Percentiles rank a stretch among this genome's conserved stretches.
These are phyloP conservation scores for Vicia villosa DNA, from an alignment of 306 rosid species.

Conservation along the genomic window DNA sequence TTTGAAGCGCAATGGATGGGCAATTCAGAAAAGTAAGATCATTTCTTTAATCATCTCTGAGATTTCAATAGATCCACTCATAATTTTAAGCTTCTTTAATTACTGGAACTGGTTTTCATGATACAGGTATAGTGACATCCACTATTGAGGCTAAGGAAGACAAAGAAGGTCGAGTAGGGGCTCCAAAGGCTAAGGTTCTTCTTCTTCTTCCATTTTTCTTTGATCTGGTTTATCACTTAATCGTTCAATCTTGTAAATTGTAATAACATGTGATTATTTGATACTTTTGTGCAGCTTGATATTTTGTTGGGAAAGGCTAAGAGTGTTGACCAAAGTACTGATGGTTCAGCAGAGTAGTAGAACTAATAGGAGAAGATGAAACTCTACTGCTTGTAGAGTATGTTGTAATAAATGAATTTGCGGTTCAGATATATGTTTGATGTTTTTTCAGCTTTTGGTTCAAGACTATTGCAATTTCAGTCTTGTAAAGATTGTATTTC, in stretches of 20 bases:
- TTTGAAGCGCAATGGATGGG: conserved; percentile 62
- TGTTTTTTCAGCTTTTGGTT: conserved; percentile 3
- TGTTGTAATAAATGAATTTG: conserved; percentile 16
- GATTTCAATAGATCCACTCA: no score
- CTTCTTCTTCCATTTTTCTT: background rate
- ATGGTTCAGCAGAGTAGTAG: conserved; percentile 23
- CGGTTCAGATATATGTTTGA: conserved; percentile 2
- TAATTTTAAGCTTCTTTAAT: background rate
- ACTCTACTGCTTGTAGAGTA: conserved; percentile 28
- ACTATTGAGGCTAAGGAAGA: conserved; percentile 45
- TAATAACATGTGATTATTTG: background rate
- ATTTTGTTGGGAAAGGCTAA: conserved; percentile 53
- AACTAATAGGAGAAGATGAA: conserved; percentile 9
- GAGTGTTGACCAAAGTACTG: conserved; percentile 33
- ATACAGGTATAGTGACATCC: conserved; percentile 43
- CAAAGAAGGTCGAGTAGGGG: conserved; percentile 37
- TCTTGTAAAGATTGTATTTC: conserved; percentile 6
- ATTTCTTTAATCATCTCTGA: background rate
- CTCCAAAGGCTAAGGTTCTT: conserved; percentile 69
- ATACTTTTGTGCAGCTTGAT: conserved; percentile 45
- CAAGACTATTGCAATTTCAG: background rate
- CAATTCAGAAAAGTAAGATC: conserved; percentile 63
- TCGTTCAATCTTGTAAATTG: background rate
- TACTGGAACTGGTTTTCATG: conserved; percentile 17
- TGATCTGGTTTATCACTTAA: conserved; percentile 8